Evolutionary conservation across 345 rosid species (phyloP), one percentile per base, ranked within the genome.

Genomic region (Aquilaria yunnanensis): DNA sequence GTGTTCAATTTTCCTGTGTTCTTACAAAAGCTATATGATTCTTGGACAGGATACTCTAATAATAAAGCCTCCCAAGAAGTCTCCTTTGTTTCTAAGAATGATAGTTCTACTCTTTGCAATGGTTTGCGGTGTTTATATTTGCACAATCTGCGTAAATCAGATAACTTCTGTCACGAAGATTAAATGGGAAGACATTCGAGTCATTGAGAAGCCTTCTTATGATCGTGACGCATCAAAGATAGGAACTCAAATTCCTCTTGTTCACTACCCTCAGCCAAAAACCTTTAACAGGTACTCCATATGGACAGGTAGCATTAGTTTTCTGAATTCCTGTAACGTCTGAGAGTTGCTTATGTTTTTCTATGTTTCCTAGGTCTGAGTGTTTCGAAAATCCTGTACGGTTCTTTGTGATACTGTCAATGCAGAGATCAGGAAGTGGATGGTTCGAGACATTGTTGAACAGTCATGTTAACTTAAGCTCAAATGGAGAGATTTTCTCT

Each of bases 351-450:
- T 60, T 48, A 30, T 23, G 45, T 31, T 23, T 60, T 9, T 41
- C 66, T 11, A 14, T 14, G 56, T 59, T 10, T 62, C 45, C 32
- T 75, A 94, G 99, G 85, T 74, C 69, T 49, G 99, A 90, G 73
- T 94, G 99, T 67, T 73, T 54, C 12, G 72, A 69, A 45, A 94
- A 87, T 74, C 96, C 99, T 3, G 95, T 94, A 51, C 73, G 83
- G 32, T 85, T 77, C 76, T 94, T 94, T 77, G 88, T 87, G 9
- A 94, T 94, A 62, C 37, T 94, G 54, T 94, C 99, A 8, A 90
- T 86, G 96, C 99, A 94, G 75, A 86, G 99, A 77, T 94, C 99
- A 0, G 97, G 97, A 59, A 90, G 97, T 65, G 97, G 99, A 55
- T 94, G 99, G 99, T 94, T 90, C 65, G 99, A 94, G 81, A 87